Conservation (phyloP, 192 early-diverging fungal genomes). For the Linnemannia hyalina region DNA sequence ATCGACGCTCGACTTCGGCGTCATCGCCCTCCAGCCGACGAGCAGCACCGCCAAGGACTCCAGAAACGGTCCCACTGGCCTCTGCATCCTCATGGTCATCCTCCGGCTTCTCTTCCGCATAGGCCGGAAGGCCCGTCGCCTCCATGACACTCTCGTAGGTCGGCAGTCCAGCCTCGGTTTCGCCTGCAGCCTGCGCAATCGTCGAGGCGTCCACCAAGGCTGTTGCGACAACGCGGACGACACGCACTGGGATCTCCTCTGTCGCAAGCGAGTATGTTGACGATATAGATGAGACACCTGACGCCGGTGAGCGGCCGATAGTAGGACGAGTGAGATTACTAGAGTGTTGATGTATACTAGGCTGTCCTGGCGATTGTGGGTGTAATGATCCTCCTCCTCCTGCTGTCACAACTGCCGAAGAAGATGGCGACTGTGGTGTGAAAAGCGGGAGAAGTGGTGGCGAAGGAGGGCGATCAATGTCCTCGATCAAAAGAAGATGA, state of each 20-base stretch:
- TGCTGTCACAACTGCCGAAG: not conserved
- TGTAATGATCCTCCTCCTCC: not conserved
- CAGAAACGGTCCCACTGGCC: slow-evolving; percentile 45
- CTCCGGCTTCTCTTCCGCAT: slow-evolving; percentile 49
- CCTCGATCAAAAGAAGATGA: not conserved
- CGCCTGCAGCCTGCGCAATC: slow-evolving; percentile 44
- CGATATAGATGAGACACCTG: not conserved
- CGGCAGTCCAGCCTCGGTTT: slow-evolving; percentile 40
- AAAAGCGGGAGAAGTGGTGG: not conserved
- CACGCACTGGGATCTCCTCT: slow-evolving; percentile 50
- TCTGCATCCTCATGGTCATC: slow-evolving; percentile 53
- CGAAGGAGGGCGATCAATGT: slow-evolving; percentile 4
- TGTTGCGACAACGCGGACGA: slow-evolving; percentile 45
- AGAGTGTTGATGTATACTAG: not conserved
- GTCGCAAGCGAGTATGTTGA: slow-evolving; percentile 28
- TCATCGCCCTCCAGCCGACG: slow-evolving; percentile 49
- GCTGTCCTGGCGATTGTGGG: not conserved
- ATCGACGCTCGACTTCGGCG: slow-evolving; percentile 32
- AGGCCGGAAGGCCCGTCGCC: slow-evolving; percentile 50
- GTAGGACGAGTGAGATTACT: not conserved
- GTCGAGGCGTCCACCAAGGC: slow-evolving; percentile 46
- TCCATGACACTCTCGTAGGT: slow-evolving; percentile 57
- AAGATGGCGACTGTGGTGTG: not conserved
- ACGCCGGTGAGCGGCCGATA: not conserved
- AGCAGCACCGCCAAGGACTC: slow-evolving; percentile 46